These are phyloP conservation scores for sunflower (Helianthus annuus) DNA, from an alignment of 129 eudicot species.

Conservation along the genomic window HanXRQr2.0-SUNRISE NC_035435.2:127235828-127236327, in stretches of 20 bases:
- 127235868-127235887: background rate
- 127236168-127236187: conserved; percentile 2
- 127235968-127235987: background rate
- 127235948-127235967: background rate
- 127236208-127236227: background rate
- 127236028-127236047: background rate
- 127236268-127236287: background rate
- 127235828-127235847: background rate
- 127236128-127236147: background rate
- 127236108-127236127: background rate
- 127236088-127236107: background rate
- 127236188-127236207: background rate
- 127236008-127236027: background rate
- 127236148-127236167: background rate
- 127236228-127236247: background rate
- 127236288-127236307: conserved; percentile 12
- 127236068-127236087: background rate
- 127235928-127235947: background rate
- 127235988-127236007: background rate
- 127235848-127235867: background rate
- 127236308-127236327: conserved; percentile 10
- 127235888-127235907: conserved; percentile 6
- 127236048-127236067: conserved; percentile 16
- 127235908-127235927: background rate
- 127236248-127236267: background rate